Conservation (phyloP, 176 grass and related monocot genomes). For the Ensete ventricosum region DNA sequence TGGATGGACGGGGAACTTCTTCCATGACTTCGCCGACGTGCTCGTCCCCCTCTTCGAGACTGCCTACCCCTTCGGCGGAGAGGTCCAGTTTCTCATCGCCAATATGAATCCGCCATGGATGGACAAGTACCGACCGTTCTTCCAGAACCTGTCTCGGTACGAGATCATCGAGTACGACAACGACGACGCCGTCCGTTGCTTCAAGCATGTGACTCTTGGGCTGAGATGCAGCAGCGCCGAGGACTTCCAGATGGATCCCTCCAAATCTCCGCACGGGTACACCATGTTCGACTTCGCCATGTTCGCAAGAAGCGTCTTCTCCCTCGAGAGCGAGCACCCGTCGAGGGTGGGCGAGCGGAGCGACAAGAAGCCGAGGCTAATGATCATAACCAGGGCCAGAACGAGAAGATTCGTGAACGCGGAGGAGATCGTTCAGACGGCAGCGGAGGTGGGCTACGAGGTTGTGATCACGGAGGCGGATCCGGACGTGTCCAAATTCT, state of each 20-base stretch:
- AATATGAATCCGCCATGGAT: background rate
- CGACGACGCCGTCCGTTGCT: background rate
- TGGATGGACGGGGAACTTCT: constrained; percentile 73
- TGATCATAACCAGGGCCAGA: background rate
- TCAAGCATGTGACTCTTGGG: background rate
- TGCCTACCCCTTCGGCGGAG: background rate
- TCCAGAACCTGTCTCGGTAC: background rate
- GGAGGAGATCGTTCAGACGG: background rate
- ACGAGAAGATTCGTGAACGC: background rate
- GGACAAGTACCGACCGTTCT: background rate
- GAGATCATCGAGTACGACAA: constrained; percentile 3
- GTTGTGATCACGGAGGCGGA: background rate
- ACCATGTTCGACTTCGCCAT: constrained; percentile 8
- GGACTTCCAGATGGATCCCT: constrained; percentile 1
- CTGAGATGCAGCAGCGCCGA: background rate
- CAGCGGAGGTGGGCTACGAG: background rate
- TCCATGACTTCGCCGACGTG: constrained; percentile 15
- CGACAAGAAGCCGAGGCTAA: constrained; percentile 44
- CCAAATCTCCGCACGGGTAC: background rate
- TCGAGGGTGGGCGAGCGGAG: background rate
- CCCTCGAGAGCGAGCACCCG: background rate
- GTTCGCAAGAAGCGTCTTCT: background rate
- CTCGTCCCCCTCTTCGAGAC: constrained; percentile 13
- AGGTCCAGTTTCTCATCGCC: constrained; percentile 2
- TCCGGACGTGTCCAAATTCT: background rate